Conservation (phyloP, 495 filamentous ascomycete genomes). For the Podospora pseudopauciseta region DNA sequence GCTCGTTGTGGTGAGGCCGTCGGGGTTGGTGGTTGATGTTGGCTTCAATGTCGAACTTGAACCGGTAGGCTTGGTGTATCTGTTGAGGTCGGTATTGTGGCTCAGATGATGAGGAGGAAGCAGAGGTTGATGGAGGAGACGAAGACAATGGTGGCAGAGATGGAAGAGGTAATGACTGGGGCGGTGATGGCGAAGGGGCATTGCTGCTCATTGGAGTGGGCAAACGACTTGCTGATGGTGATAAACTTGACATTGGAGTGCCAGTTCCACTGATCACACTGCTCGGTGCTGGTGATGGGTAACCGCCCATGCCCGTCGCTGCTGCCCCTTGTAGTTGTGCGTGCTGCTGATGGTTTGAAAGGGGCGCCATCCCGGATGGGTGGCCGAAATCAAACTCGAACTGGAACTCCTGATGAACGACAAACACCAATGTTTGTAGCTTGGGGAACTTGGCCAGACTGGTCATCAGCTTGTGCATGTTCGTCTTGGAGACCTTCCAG, state of each 20-base stretch:
- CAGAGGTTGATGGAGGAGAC: conserved; percentile 1
- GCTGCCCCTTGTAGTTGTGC: not conserved
- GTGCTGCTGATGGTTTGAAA: conserved; percentile 11
- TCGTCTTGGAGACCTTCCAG: conserved; percentile 47
- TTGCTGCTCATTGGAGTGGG: not conserved
- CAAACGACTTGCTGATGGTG: not conserved
- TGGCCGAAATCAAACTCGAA: conserved; percentile 44
- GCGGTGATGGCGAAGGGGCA: conserved; percentile 12
- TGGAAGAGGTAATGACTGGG: conserved; percentile 18
- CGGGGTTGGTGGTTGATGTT: conserved; percentile 46
- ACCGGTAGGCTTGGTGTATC: conserved; percentile 48
- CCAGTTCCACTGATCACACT: not conserved
- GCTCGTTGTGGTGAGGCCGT: conserved; percentile 42
- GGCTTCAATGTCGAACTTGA: conserved; percentile 47
- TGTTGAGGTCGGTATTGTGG: conserved; percentile 20
- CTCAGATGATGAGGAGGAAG: conserved; percentile 10
- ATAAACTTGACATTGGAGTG: not conserved
- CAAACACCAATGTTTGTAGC: conserved; percentile 42
- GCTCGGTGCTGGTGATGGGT: not conserved
- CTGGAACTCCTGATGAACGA: conserved; percentile 48
- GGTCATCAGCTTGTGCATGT: conserved; percentile 44
- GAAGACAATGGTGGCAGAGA: conserved; percentile 26
- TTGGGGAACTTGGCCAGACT: conserved; percentile 42
- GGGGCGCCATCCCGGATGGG: conserved; percentile 27
- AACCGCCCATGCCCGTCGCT: not conserved